Conservation (phyloP, 2,329 filamentous ascomycete genomes). For the Colletotrichum sp. region DNA sequence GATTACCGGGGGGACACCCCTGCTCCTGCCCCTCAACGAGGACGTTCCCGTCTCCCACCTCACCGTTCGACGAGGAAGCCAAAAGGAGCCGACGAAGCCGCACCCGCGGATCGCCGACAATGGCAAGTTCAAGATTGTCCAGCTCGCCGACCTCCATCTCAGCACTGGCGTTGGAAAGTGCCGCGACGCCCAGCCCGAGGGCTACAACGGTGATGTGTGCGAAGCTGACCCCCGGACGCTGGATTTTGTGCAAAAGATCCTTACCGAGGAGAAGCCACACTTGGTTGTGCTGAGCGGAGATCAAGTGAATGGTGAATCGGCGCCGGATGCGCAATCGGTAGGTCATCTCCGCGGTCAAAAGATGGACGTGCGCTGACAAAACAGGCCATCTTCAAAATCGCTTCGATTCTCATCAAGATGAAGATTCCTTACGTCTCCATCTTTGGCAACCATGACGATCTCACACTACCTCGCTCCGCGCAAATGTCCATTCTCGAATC, state of each 20-base stretch:
- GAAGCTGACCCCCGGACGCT: conserved; percentile 91
- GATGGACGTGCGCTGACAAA: neutral
- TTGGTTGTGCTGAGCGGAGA: conserved; percentile 91
- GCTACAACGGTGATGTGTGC: conserved; percentile 76
- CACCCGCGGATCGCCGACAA: conserved; percentile 81
- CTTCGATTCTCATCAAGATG: conserved; percentile 80
- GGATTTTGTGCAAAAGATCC: conserved; percentile 81
- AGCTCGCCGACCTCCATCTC: conserved; percentile 91
- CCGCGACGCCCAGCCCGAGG: conserved; percentile 81
- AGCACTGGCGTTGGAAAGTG: conserved; percentile 88
- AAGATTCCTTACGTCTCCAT: conserved; percentile 93
- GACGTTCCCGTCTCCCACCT: conserved; percentile 74
- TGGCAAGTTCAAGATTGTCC: conserved; percentile 96
- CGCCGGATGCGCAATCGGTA: conserved; percentile 87
- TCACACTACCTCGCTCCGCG: conserved; percentile 71
- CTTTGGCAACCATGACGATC: conserved; percentile 97
- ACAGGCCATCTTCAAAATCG: conserved; percentile 90
- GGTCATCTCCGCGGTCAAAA: conserved; percentile 28
- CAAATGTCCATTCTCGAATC: conserved; percentile 88
- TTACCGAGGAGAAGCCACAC: conserved; percentile 94
- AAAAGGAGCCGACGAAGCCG: conserved; percentile 69
- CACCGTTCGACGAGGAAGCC: conserved; percentile 76
- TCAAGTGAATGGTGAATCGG: conserved; percentile 92
- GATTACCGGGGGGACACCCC: conserved; percentile 70
- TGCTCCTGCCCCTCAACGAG: conserved; percentile 70